Evolutionary conservation across 345 rosid genomes (phyloP), one percentile per base, ranked within the genome.

Genomic region (Eucalyptus viminalis): DNA sequence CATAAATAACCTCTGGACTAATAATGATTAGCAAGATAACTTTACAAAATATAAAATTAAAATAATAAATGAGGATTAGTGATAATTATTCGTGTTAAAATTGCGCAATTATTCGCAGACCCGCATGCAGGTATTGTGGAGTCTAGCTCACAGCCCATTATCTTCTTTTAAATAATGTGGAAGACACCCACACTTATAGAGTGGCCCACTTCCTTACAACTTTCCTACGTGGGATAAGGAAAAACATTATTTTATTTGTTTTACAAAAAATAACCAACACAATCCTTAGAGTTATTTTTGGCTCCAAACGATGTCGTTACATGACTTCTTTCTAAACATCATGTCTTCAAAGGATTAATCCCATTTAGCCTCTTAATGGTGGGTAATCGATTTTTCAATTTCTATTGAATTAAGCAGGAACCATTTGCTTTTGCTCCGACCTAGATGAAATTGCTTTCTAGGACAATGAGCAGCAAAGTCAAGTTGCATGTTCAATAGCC

Each of bases 51-150:
- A 53, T 53, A 53, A 19, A 19, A 53, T 53, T 1, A 53, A 53
- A 8, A 19, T 19, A 19, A 53, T 8, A 53, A 53, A 19, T 53
- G 25, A 53, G 58, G 58, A 53, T 19, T 19, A 53, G 4, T 53
- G 25, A 53, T 53, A 53, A 53, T 53, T 53, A 53, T 53, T 53
- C 5, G 19, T 0, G 10, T 7, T 53, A 53, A 53, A 19, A 53
- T 53, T 53, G 11, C 0, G 5, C 5, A 53, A 53, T 53, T 53
- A 53, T 53, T 53, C 0, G 1, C 0, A 19, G 0, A 53, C 1
- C 2, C 2, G 1, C 11, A 2, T 0, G 5, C 0, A 1, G 0
- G 5, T 53, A 19, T 19, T 53, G 58, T 53, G 25, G 4, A 53
- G 58, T 53, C 25, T 53, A 53, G 4, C 58, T 53, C 58, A 53